Evolutionary conservation across 1,284 basidiomycete species (phyloP).

Genomic region (Mycena citricolor): DNA sequence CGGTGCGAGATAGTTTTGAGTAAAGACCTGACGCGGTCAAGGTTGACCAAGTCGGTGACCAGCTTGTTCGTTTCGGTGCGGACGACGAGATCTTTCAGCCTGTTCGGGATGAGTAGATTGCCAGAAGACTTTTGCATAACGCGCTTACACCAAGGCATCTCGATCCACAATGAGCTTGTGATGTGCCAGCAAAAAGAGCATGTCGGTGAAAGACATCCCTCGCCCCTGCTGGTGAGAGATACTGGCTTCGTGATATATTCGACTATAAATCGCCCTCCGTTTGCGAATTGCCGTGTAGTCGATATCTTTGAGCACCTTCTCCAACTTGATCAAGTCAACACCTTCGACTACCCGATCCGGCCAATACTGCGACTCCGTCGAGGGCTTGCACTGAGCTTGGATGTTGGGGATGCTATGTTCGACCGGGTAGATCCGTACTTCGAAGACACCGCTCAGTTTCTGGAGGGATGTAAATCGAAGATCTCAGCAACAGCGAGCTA

Average conservation of each 20-base stretch:
- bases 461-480: slow-evolving; percentile 31
- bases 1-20: slow-evolving; percentile 76
- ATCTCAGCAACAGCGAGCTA: slow-evolving; percentile 17
- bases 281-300: slow-evolving; percentile 65
- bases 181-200: slow-evolving; percentile 88
- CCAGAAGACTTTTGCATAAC: not conserved
- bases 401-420: slow-evolving; percentile 67
- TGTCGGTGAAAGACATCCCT: slow-evolving; percentile 90
- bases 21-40: slow-evolving; percentile 81
- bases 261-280: slow-evolving; percentile 69
- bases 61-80: slow-evolving; percentile 77
- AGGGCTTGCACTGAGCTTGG: slow-evolving; percentile 45
- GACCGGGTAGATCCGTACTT: slow-evolving; percentile 78
- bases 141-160: slow-evolving; percentile 78
- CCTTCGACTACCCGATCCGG: slow-evolving; percentile 43
- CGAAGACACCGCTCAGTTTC: slow-evolving; percentile 81
- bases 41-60: slow-evolving; percentile 79
- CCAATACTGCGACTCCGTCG: slow-evolving; percentile 30
- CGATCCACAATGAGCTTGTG: slow-evolving; percentile 91
- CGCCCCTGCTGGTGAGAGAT: slow-evolving; percentile 69
- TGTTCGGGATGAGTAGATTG: slow-evolving; percentile 32
- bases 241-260: slow-evolving; percentile 84
- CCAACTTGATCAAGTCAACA: slow-evolving; percentile 67
- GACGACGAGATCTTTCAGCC: slow-evolving; percentile 78
- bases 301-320: slow-evolving; percentile 57